A percentile compares a stretch with the other conserved stretches of the same genome.
Conservation (phyloP, 176 grass and related monocot genomes). For the Cocos nucifera region DNA sequence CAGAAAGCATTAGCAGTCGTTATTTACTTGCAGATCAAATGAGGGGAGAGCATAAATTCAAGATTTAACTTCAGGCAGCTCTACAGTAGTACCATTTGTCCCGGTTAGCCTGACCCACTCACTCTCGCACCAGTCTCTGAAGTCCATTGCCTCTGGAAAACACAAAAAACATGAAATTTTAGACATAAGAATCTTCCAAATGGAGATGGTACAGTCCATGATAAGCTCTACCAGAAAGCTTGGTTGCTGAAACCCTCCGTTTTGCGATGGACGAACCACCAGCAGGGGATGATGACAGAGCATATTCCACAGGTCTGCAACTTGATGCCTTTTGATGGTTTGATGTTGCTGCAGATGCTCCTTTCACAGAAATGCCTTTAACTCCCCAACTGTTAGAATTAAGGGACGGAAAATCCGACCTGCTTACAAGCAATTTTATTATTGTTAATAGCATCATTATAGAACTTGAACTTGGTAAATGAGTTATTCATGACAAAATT, state of each 20-base stretch:
- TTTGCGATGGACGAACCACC: slow-evolving; percentile 21
- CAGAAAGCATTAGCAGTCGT: neutral
- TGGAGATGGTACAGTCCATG: neutral
- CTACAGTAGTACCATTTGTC: slow-evolving; percentile 46
- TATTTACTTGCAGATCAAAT: too few relatives aligned
- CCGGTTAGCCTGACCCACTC: slow-evolving; percentile 86
- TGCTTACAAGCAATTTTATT: slow-evolving; percentile 27
- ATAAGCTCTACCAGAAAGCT: slow-evolving; percentile 46
- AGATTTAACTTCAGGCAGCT: neutral
- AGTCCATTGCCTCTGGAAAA: slow-evolving; percentile 79
- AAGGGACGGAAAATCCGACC: slow-evolving; percentile 61
- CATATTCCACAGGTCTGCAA: slow-evolving; percentile 24
- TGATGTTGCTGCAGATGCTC: slow-evolving; percentile 27
- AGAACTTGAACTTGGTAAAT: too few relatives aligned
- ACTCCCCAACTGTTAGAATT: slow-evolving; percentile 36
- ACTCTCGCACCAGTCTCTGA: slow-evolving; percentile 69
- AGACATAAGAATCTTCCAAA: neutral
- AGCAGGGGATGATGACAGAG: slow-evolving; percentile 24
- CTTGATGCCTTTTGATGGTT: slow-evolving; percentile 49
- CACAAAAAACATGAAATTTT: neutral
- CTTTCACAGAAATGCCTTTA: slow-evolving; percentile 27
- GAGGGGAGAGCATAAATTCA: neutral
- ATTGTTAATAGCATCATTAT: neutral
- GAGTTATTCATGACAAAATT: too few relatives aligned
- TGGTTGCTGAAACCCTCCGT: slow-evolving; percentile 46